phyloP scores from a whole-genome alignment of 2,329 filamentous ascomycete genomes.

The Penicillium griseofulvum region DNA sequence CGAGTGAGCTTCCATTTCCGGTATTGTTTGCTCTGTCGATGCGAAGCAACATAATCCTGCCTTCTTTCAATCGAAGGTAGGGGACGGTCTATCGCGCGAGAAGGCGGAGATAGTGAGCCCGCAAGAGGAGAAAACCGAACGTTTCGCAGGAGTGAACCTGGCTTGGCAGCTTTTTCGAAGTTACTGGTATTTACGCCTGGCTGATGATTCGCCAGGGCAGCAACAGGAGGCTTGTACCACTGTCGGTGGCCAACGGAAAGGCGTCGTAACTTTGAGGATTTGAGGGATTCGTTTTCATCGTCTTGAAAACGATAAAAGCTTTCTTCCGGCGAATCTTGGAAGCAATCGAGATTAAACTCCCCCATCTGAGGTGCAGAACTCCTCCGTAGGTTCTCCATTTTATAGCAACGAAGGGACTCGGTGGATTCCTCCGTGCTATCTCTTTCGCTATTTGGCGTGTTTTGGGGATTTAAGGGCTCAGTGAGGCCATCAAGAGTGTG shows the following conservation, averaged over 20 bases:
- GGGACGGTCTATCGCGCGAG: not conserved
- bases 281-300: not conserved
- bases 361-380: constrained; percentile 4
- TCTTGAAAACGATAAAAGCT: not conserved
- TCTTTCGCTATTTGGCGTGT: constrained; percentile 16
- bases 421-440: constrained; percentile 1
- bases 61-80: constrained; percentile 16
- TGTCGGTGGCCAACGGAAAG: not conserved
- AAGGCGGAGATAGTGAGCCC: not conserved
- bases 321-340: constrained; percentile 9
- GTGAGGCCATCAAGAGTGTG: constrained; percentile 16
- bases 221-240: not conserved
- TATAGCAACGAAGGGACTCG: not conserved
- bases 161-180: not conserved
- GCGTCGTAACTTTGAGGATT: constrained; percentile 1
- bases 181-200: not conserved
- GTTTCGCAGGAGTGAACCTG: not conserved
- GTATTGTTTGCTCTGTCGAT: constrained; percentile 16
- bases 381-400: constrained; percentile 6
- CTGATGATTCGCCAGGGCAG: not conserved
- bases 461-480: constrained; percentile 18
- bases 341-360: constrained; percentile 12
- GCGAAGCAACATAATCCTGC: constrained; percentile 11
- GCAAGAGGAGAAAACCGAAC: constrained; percentile 16
- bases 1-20: constrained; percentile 17